Evolutionary conservation across 2,329 filamentous ascomycete genomes (phyloP), one percentile per base, ranked within the genome.

Genomic region (Talaromyces sp.): DNA sequence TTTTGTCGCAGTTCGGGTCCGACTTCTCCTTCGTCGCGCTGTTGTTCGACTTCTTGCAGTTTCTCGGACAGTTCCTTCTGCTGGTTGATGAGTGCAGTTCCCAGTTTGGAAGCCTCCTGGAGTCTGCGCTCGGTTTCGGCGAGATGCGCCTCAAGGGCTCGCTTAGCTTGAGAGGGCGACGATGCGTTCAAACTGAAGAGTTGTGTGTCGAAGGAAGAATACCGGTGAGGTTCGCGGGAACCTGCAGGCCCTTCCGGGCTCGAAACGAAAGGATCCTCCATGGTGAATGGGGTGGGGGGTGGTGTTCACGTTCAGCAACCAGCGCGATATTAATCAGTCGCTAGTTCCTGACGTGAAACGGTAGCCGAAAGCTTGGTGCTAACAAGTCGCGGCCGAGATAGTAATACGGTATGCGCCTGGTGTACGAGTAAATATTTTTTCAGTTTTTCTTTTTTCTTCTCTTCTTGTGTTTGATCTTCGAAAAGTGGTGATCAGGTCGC

Each of bases 121-220:
- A 99, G 88, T 62, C 94, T 87, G 63, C 92, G 89, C 70, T 96
- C 92, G 1, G 94, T 97, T 76, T 99, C 95, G 65, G 90, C 88
- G 55, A 99, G 83, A 77, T 98, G 95, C 57, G 93, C 92, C 76
- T 96, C 89, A 52, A 99, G 82, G 52, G 92, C 92, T 67, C 90
- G 89, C 77, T 91, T 96, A 47, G 92, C 91, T 72, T 97, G 92
- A 60, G 87, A 86, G 9, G 94, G 92, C 0, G 94, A 96, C 31
- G 90, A 82, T n/a, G 91, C 85, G 67, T 90, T 90, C 27, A 94
- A 81, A 42, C 88, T 88, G 74, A 96, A 93, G 31, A 91, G 79
- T 57, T 94, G 87, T 56, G 86, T 86, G 75, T 96, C 92, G 73
- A 96, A 96, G 65, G 87, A 85, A 60, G 91, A 92, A 76, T 91